Evolutionary conservation across 2,329 filamentous ascomycete genomes (phyloP), one percentile per base, ranked within the genome.

Genomic region (Fusarium compactum): DNA sequence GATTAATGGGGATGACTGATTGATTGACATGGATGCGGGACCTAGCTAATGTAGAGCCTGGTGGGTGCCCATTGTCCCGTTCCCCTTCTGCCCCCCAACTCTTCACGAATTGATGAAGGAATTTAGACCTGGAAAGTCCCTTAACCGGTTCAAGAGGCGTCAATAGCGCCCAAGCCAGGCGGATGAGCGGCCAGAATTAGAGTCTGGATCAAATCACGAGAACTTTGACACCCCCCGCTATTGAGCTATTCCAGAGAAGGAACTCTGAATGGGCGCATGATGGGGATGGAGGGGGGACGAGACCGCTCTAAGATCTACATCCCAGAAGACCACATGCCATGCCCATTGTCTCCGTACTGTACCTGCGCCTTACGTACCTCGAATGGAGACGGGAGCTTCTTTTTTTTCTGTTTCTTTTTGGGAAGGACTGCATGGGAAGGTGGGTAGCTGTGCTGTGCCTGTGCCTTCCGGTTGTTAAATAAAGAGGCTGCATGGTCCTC

Each of bases 201-300:
- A 18, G 53, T 32, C 27, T 24, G 22, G n/a, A 60, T 72, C 69
- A 71, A 16, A 60, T 71, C 69, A 71, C 69, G 69, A 66, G 69
- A 58, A 30, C 51, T 56, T 29, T 66, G 38, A 50, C 29, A 51
- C 43, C 48, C 60, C 58, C 58, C 47, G 48, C 58, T 46, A 30
- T 46, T 9, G 38, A 22, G 24, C 65, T 38, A 29, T 51, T 9
- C 44, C 16, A 16, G 1, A 44, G 44, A 46, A 47, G 41, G 51
- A 44, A 44, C 47, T 65, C 41, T 69, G 53, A 66, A 65, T 69
- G 69, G 62, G 59, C 65, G 65, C 61, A 62, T 62, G 69, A 66
- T 58, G 65, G 47, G 30, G 34, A 50, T 45, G 57, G 56, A 66
- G 68, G 62, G 67, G 58, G 63, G 63, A 65, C 61, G 60, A 69